Percentiles rank a stretch among this genome's conserved stretches.
phyloP scores from a whole-genome alignment of 805 yeast genomes.

The Debaryomyces maramus region DNA sequence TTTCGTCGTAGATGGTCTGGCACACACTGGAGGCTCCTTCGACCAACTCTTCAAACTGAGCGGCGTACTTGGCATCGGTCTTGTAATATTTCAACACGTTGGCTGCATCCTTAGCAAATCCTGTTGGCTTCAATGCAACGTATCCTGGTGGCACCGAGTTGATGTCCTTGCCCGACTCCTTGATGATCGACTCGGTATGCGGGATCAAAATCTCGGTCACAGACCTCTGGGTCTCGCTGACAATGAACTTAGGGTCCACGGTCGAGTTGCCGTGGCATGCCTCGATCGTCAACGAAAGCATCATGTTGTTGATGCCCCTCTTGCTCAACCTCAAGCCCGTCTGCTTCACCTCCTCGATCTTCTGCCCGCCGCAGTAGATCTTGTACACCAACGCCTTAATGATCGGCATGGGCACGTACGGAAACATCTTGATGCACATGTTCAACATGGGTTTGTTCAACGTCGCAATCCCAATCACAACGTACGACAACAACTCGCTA shows the following conservation, averaged over 20 bases:
- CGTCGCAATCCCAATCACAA: constrained; percentile 70
- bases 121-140: constrained; percentile 92
- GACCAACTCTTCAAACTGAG: constrained; percentile 57
- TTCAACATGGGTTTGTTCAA: constrained; percentile 61
- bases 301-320: constrained; percentile 89
- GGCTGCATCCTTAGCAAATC: constrained; percentile 76
- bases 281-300: constrained; percentile 91
- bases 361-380: constrained; percentile 89
- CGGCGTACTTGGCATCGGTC: constrained; percentile 45
- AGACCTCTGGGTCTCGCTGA: constrained; percentile 63
- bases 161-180: constrained; percentile 43
- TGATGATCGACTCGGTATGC: constrained; percentile 62
- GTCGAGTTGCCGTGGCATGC: constrained; percentile 80
- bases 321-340: constrained; percentile 68
- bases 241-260: constrained; percentile 59
- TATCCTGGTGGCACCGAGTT: constrained; percentile 86
- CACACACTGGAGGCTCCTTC: constrained; percentile 66
- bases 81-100: constrained; percentile 64
- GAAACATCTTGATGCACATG: constrained; percentile 63
- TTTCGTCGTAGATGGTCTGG: constrained; percentile 53
- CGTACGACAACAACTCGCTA: constrained; percentile 60
- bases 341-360: constrained; percentile 61
- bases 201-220: constrained; percentile 69
- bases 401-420: constrained; percentile 69
- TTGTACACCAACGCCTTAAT: constrained; percentile 75